Conservation (phyloP, 2,329 filamentous ascomycete species). For the Cadophora sp. region DNA sequence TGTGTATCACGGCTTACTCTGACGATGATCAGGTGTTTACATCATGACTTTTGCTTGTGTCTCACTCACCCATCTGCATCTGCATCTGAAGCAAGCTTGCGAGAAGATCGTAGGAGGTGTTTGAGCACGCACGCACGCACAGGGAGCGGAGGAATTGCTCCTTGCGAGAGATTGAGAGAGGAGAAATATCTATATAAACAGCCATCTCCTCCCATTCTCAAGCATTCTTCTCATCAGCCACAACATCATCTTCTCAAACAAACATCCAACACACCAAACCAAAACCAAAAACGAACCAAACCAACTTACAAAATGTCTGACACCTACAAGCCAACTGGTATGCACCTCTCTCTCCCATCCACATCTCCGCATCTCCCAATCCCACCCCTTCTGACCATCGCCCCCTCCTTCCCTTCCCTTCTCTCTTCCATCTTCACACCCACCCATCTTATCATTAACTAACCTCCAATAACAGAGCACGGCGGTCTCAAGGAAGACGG, state of each 20-base stretch:
- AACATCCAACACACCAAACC: not conserved
- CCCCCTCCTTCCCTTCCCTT: too few species aligned
- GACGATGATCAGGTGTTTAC: not conserved
- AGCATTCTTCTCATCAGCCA: not conserved
- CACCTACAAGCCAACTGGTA: slow-evolving; percentile 5
- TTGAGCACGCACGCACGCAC: not conserved
- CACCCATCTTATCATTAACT: not conserved
- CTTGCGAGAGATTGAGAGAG: not conserved
- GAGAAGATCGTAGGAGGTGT: not conserved
- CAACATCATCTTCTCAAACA: not conserved
- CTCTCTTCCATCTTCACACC: not conserved
- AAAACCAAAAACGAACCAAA: not conserved
- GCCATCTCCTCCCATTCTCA: not conserved
- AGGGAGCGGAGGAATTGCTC: not conserved
- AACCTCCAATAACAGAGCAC: slow-evolving; percentile 44
- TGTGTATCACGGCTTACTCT: not conserved
- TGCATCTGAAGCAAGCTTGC: not conserved
- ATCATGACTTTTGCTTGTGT: not conserved
- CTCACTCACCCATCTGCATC: not conserved
- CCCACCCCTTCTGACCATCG: not conserved
- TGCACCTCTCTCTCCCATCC: not conserved
- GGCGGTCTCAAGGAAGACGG: slow-evolving; percentile 51
- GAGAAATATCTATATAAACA: slow-evolving; percentile 1
- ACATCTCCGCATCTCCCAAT: not conserved
- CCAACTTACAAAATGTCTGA: not conserved